A percentile compares a stretch with the other conserved stretches of the same genome.
Evolutionary conservation across 345 rosid genomes (phyloP).

Genomic region (Murraya koenigii): DNA sequence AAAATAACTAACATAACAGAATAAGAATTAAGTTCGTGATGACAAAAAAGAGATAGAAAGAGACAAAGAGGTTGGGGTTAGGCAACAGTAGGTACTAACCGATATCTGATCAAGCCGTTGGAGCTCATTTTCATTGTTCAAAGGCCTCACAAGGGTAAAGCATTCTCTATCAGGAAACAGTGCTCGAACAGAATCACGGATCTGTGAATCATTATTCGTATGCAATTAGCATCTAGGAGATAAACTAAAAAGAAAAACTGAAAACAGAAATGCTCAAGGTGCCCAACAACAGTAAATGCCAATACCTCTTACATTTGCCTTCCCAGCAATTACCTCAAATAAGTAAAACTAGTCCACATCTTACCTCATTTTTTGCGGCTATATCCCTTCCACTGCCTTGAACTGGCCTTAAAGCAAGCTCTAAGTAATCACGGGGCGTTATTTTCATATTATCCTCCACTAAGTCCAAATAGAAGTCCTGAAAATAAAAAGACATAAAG

Average conservation of each 20-base stretch:
- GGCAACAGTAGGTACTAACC: conserved; percentile 45
- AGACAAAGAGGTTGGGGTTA: background rate
- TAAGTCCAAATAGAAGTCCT: conserved; percentile 94
- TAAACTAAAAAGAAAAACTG: background rate
- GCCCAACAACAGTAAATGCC: background rate
- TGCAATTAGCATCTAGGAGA: conserved; percentile 20
- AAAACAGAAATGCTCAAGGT: conserved; percentile 1
- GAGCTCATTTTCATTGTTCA: conserved; percentile 84
- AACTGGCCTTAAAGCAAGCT: conserved; percentile 85
- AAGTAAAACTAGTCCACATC: background rate
- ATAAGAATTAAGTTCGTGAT: background rate
- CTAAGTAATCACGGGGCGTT: conserved; percentile 93
- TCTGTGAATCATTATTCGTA: conserved; percentile 39
- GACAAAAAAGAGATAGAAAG: background rate
- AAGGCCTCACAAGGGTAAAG: conserved; percentile 85
- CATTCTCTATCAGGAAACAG: conserved; percentile 97
- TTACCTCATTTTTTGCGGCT: conserved; percentile 92
- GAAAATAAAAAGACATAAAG: conserved; percentile 17
- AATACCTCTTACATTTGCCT: conserved; percentile 10
- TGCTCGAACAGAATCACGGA: conserved; percentile 88
- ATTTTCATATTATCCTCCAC: conserved; percentile 81
- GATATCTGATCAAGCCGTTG: conserved; percentile 82
- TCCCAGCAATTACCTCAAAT: background rate
- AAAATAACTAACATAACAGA: background rate
- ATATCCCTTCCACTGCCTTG: conserved; percentile 79